Evolutionary conservation across 2,329 filamentous ascomycete species (phyloP), one percentile per base, ranked within the genome.

Genomic region (Colletotrichum horii): DNA sequence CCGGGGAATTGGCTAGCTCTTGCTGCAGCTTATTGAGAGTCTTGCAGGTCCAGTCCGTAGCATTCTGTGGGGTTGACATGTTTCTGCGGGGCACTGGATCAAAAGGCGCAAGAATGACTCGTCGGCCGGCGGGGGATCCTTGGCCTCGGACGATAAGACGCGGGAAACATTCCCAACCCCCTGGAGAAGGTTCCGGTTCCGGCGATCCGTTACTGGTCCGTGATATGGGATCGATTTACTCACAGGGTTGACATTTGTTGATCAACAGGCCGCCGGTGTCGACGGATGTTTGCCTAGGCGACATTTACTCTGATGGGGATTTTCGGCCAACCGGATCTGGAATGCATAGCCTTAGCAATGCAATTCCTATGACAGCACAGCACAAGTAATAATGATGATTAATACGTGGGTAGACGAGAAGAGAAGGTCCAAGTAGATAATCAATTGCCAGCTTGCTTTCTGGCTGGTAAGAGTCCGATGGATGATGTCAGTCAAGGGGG

Each of bases 131-230:
- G 48, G 73, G 73, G 56, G 64, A 58, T 56, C 55, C 65, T 52
- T 64, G 62, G 43, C 60, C 26, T 32, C 58, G 22, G 16, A 38
- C 36, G 73, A 75, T 75, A 75, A 68, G 69, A 38, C 19, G 48
- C 73, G 70, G 73, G n/a, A 75, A 75, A 67, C 48, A 55, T 64
- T 48, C 55, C 62, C 70, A 52, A 14, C 38, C 55, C 72, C 30
- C 30, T 43, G 70, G 9, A 34, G 55, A 73, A 58, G 70, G 56
- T 73, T 75, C 70, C 70, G 70, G 73, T 73, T 72, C 64, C 73
- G 73, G 73, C 73, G 73, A 73, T 75, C 70, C 58, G 38, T 48
- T 8, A 16, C 22, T 19, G 43, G n/a, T 22, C 14, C 36, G n/a
- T 34, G 56, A 43, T 34, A 64, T 52, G 16, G 36, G 22, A 58